phyloP scores from a whole-genome alignment of 805 yeast species.

The Cyberlindnera sargentensis region DNA sequence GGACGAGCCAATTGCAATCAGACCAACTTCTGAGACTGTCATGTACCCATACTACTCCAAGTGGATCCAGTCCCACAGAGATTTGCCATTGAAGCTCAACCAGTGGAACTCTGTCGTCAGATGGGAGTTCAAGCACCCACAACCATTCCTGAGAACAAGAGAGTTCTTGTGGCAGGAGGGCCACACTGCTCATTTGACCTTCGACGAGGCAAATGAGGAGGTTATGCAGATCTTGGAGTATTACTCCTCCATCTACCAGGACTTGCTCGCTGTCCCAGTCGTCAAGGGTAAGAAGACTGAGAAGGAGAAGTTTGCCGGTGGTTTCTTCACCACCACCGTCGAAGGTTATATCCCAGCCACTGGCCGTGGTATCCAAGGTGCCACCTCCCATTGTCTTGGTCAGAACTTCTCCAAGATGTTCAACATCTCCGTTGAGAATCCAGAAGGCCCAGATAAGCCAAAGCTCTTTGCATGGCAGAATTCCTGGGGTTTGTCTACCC shows the following conservation, averaged over 20 bases:
- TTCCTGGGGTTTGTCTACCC: conserved; percentile 98
- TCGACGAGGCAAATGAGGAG: conserved; percentile 74
- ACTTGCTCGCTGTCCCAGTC: conserved; percentile 95
- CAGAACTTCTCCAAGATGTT: conserved; percentile 99
- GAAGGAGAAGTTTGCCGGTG: conserved; percentile 98
- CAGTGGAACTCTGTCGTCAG: conserved; percentile 99
- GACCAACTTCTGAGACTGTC: conserved; percentile 99
- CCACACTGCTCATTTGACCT: conserved; percentile 92
- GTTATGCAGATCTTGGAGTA: conserved; percentile 80
- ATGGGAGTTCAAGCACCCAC: conserved; percentile 99
- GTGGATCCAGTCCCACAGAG: conserved; percentile 98
- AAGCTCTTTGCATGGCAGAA: conserved; percentile 89
- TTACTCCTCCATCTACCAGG: conserved; percentile 81
- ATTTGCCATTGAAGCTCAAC: conserved; percentile 89
- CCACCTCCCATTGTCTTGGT: conserved; percentile 96
- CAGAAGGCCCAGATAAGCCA: conserved; percentile 83
- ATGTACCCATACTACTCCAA: conserved; percentile 99
- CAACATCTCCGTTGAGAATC: conserved; percentile 91
- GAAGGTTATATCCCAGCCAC: conserved; percentile 98
- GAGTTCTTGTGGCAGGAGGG: conserved; percentile 99
- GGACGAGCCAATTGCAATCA: conserved; percentile 97
- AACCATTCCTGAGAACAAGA: conserved; percentile 97
- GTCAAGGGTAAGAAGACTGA: conserved; percentile 93
- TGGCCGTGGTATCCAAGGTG: conserved; percentile 99
- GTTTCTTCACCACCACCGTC: conserved; percentile 87